These are phyloP conservation scores for Trametes cubensis DNA, from an alignment of 768 basidiomycete genomes.

Conservation along the genomic window DNA sequence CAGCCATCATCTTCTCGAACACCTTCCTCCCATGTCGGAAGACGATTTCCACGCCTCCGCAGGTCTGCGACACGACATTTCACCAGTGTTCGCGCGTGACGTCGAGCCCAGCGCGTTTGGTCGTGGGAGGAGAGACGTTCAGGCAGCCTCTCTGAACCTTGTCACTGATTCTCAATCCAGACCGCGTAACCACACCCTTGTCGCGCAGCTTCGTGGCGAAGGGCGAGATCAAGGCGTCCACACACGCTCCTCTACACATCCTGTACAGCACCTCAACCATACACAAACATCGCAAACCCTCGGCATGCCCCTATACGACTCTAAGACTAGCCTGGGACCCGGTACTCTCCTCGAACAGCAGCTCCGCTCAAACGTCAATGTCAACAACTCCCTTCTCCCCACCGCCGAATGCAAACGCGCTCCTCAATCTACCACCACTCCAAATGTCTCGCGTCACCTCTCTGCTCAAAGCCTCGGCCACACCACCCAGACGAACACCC, in stretches of 20 bases:
- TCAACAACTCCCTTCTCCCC: background rate
- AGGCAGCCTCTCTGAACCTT: constrained; percentile 9
- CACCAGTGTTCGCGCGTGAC: background rate
- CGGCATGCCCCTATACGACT: constrained; percentile 10
- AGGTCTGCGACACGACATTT: constrained; percentile 2
- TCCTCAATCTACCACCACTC: background rate
- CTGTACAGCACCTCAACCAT: constrained; percentile 27
- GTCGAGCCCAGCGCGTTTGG: background rate
- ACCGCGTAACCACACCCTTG: constrained; percentile 34
- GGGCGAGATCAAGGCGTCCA: constrained; percentile 24
- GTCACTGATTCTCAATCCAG: constrained; percentile 17
- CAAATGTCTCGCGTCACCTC: constrained; percentile 6
- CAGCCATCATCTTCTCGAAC: constrained; percentile 27
- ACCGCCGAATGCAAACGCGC: background rate
- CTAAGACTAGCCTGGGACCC: background rate
- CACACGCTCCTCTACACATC: constrained; percentile 31
- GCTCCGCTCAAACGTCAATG: background rate
- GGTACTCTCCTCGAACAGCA: background rate
- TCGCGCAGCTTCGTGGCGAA: constrained; percentile 24
- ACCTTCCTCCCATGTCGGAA: constrained; percentile 37
- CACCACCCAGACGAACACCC: constrained; percentile 17
- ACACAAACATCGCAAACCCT: constrained; percentile 1
- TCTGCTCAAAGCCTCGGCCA: background rate
- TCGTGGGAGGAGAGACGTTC: background rate
- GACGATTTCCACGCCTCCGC: constrained; percentile 39